Percentiles rank a stretch among this genome's conserved stretches.
Conservation (phyloP, 2,329 filamentous ascomycete species). For the Penicillium sp. region DNA sequence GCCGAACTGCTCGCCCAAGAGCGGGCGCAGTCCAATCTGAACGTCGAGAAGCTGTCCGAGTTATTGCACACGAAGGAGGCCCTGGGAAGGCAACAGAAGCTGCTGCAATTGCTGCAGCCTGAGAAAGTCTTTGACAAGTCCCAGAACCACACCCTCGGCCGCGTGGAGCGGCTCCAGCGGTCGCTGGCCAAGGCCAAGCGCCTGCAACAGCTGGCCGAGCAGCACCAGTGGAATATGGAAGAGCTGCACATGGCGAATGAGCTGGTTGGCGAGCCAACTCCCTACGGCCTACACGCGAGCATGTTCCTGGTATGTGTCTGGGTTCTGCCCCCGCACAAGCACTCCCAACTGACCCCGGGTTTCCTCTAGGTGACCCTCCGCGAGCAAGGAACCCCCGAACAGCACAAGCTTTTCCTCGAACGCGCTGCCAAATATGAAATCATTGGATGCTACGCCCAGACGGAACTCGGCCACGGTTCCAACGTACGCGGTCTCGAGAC, state of each 20-base stretch:
- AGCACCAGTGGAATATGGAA: constrained; percentile 65
- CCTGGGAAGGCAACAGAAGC: constrained; percentile 58
- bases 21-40: constrained; percentile 63
- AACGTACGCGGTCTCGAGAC: constrained; percentile 73
- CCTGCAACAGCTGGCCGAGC: constrained; percentile 61
- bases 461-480: constrained; percentile 73
- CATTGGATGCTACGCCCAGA: constrained; percentile 78
- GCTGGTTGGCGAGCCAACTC: constrained; percentile 69
- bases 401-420: constrained; percentile 70
- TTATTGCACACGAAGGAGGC: constrained; percentile 67
- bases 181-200: constrained; percentile 69
- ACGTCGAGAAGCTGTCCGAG: constrained; percentile 64
- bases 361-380: constrained; percentile 60
- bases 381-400: constrained; percentile 69
- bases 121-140: constrained; percentile 75
- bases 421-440: constrained; percentile 66
- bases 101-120: constrained; percentile 62
- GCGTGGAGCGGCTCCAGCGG: constrained; percentile 66
- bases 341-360: neutral
- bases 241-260: constrained; percentile 65
- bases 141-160: constrained; percentile 70
- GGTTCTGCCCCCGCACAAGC: neutral
- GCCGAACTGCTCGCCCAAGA: constrained; percentile 66
- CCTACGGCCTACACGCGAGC: constrained; percentile 68
- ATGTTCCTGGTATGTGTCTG: constrained; percentile 61